Evolutionary conservation across 176 grass and related monocot species (phyloP).

Genomic region (Paspalum notatum): DNA sequence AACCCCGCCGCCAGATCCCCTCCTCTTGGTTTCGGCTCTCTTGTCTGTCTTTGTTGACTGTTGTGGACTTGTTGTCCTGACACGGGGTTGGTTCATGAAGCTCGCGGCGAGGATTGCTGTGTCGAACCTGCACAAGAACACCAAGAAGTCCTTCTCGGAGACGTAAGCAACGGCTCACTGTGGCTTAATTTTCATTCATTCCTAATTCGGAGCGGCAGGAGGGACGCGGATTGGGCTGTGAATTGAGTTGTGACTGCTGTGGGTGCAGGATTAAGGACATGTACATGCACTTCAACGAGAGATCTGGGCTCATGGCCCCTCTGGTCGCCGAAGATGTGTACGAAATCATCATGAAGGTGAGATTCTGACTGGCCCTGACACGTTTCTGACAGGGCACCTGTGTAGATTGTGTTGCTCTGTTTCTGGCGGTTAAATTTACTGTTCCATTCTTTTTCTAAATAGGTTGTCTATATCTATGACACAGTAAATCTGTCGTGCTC

Average conservation of each 20-base stretch:
- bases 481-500: not conserved
- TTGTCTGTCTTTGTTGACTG: not conserved
- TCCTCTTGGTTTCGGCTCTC: not conserved
- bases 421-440: not conserved
- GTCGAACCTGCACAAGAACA: conserved; percentile 98
- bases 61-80: conserved; percentile 15
- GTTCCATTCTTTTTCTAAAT: not conserved
- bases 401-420: not conserved
- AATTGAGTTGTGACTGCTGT: conserved; percentile 3
- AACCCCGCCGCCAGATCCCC: not conserved
- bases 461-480: not conserved
- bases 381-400: conserved; percentile 11
- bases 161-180: conserved; percentile 43
- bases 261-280: conserved; percentile 86
- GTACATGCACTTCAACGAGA: conserved; percentile 70
- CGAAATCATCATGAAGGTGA: conserved; percentile 94
- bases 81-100: conserved; percentile 8
- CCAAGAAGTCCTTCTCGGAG: conserved; percentile 92
- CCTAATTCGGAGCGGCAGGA: not conserved
- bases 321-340: conserved; percentile 86
- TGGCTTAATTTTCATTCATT: not conserved
- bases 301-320: conserved; percentile 76
- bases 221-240: not conserved
- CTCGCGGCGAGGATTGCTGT: conserved; percentile 94
- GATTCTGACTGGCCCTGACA: not conserved